Percentiles rank a stretch among this genome's conserved stretches.
phyloP scores from a whole-genome alignment of 371 early-diverging fungal species.

The Rhizopus sp. region DNA sequence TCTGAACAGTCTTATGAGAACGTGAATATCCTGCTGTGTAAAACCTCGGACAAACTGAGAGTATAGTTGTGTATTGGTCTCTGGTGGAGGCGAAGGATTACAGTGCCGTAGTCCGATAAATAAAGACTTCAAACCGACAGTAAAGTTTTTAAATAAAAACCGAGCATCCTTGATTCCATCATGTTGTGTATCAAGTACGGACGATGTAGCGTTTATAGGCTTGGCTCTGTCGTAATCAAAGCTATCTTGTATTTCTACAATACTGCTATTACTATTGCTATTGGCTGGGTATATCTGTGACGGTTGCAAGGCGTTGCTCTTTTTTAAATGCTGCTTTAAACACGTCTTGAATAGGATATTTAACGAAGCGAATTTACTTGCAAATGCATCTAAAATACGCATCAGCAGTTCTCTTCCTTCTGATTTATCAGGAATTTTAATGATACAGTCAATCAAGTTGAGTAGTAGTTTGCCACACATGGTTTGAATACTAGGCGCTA shows the following conservation, averaged over 20 bases:
- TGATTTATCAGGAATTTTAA: conserved; percentile 65
- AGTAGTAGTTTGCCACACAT: conserved; percentile 95
- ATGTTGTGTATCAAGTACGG: conserved; percentile 61
- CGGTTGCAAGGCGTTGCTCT: conserved; percentile 25
- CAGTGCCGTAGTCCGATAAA: conserved; percentile 74
- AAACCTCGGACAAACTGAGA: conserved; percentile 64
- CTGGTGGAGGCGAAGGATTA: conserved; percentile 62
- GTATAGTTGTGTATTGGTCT: conserved; percentile 33
- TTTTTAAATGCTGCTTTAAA: conserved; percentile 55
- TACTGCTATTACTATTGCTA: conserved; percentile 7
- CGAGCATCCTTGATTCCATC: conserved; percentile 80
- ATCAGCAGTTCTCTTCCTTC: conserved; percentile 79
- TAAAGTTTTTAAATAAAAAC: conserved; percentile 83
- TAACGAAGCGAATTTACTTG: conserved; percentile 75
- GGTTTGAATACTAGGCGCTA: conserved; percentile 91
- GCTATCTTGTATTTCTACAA: conserved; percentile 19
- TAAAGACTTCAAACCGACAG: conserved; percentile 84
- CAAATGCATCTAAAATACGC: conserved; percentile 83
- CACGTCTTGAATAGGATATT: conserved; percentile 61
- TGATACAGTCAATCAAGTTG: conserved; percentile 87
- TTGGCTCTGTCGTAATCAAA: conserved; percentile 82
- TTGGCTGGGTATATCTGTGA: conserved; percentile 3
- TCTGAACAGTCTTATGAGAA: conserved; percentile 72
- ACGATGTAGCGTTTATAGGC: conserved; percentile 72
- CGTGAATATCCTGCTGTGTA: conserved; percentile 71